Evolutionary conservation across 176 grass and related monocot genomes (phyloP), one percentile per base, ranked within the genome.

Genomic region (Calamus simplicifolius): DNA sequence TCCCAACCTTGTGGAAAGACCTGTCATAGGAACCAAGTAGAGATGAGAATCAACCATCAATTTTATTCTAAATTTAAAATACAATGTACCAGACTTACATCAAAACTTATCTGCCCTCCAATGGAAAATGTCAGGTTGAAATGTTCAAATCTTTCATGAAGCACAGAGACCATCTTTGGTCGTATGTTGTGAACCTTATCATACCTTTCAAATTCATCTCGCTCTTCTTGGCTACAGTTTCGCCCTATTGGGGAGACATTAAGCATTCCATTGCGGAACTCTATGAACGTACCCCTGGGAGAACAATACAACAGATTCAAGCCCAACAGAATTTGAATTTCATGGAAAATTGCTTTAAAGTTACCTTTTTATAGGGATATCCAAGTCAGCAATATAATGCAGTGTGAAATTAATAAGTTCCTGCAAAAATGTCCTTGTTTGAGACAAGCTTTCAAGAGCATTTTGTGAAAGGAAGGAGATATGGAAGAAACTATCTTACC

Each of bases 221-320:
- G 81, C 73, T 97, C 93, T 77, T 91, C 84, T 78, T 97, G 93
- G 58, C 93, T 91, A 59, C 87, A 91, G 59, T 92, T 97, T 76
- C 84, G 74, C 23, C 93, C 93, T 53, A 97, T 97, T 29, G 93
- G 93, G 0, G 93, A 97, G n/a, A 97, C 93, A 78, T 97, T 97
- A 54, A 97, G 67, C 93, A 97, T 97, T 66, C n/a, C n/a, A n/a
- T n/a, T n/a, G n/a, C n/a, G n/a, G n/a, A n/a, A n/a, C n/a, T n/a
- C n/a, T n/a, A n/a, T n/a, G n/a, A n/a, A n/a, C n/a, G n/a, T n/a
- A n/a, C n/a, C n/a, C n/a, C n/a, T n/a, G n/a, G n/a, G n/a, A n/a
- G n/a, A n/a, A n/a, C n/a, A n/a, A n/a, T n/a, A n/a, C n/a, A n/a
- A n/a, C n/a, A n/a, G n/a, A n/a, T n/a, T n/a, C n/a, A n/a, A n/a